Percentiles rank a stretch among this genome's conserved stretches.
phyloP scores from a whole-genome alignment of 805 yeast species.

The Lipomyces starkeyi region DNA sequence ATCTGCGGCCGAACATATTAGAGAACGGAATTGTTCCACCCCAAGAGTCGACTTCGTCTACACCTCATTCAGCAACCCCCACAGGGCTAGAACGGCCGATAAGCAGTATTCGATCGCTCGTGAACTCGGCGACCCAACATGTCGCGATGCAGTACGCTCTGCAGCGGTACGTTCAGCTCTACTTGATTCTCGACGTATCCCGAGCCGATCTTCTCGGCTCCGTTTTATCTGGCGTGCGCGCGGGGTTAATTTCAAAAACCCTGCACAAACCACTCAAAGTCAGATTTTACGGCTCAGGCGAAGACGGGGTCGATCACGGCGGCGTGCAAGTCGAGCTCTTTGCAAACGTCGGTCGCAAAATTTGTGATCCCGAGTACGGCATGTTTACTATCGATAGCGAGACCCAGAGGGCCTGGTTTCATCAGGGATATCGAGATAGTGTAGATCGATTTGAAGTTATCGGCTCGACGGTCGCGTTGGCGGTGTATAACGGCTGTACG shows the following conservation, averaged over 20 bases:
- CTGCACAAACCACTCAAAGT: slow-evolving; percentile 41
- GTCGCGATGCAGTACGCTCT: slow-evolving; percentile 18
- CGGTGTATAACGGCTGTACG: slow-evolving; percentile 44
- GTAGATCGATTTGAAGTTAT: slow-evolving; percentile 37
- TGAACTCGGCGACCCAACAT: slow-evolving; percentile 12
- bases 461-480: slow-evolving; percentile 44
- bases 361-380: slow-evolving; percentile 37
- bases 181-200: slow-evolving; percentile 35
- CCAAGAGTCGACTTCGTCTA: background rate
- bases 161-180: slow-evolving; percentile 24
- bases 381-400: slow-evolving; percentile 33
- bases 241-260: slow-evolving; percentile 26
- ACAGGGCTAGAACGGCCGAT: background rate
- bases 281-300: slow-evolving; percentile 40
- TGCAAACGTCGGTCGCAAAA: slow-evolving; percentile 36
- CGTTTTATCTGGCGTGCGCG: slow-evolving; percentile 24
- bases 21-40: background rate
- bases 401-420: slow-evolving; percentile 41
- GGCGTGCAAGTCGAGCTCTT: slow-evolving; percentile 45
- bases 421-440: slow-evolving; percentile 34
- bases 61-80: slow-evolving; percentile 2
- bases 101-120: background rate
- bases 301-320: slow-evolving; percentile 44
- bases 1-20: slow-evolving; percentile 11
- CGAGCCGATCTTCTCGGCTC: slow-evolving; percentile 38